Evolutionary conservation across 306 rosid genomes (phyloP), one percentile per base, ranked within the genome.

Genomic region (peach (Prunus persica)): DNA sequence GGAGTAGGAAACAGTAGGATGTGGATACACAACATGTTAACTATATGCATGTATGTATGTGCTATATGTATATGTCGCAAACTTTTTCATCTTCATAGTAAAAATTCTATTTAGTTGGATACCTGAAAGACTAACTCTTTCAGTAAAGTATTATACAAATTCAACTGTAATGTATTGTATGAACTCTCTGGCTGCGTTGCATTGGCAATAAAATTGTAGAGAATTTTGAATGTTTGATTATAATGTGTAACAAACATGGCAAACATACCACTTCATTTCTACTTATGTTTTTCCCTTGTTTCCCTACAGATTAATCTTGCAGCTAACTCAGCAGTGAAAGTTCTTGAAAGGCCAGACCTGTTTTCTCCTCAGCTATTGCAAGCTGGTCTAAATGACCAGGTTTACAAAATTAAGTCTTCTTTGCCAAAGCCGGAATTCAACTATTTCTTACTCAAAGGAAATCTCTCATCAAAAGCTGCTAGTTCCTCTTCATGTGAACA

Each of bases 321-420:
- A 70, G 79, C 83, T 9, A 71, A 41, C 65, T 74, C 83, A 20
- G 75, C 85, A 12, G 72, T 71, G 34, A 78, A 83, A 80, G 83
- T 79, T 78, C 43, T 86, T n/a, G 85, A 86, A 75, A 80, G 72
- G 64, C 86, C 87, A 6, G 79, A 80, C 8, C 65, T 76, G 8
- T 28, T 77, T 52, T 82, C 80, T 27, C 87, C 79, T 11, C 85
- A 86, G 65, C 67, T 55, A 34, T 55, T 86, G 62, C 85, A 83
- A 77, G 87, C 76, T 2, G 75, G 77, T 71, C 57, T 83, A 19
- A 68, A 47, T 45, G 76, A 83, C 14, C 56, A 71, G 46, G 72
- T 83, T 67, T 68, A 62, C 65, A 86, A 83, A 67, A 15, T 86
- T 18, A 73, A 24, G 49, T 67, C 74, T n/a, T 68, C 72, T 5